phyloP scores from a whole-genome alignment of 805 yeast species.

The Schwanniomyces pseudopolymorphus region DNA sequence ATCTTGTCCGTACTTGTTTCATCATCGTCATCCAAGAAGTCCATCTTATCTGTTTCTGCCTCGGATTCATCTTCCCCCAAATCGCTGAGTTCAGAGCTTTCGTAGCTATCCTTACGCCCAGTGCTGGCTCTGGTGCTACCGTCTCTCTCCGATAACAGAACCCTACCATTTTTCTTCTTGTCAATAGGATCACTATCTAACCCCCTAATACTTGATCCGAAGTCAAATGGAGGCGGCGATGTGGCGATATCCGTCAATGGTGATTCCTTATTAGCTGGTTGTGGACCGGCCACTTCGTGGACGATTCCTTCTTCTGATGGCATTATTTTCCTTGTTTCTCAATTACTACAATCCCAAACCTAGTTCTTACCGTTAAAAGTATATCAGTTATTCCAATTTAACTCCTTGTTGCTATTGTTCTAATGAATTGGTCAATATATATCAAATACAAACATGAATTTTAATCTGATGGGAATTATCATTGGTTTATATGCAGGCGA shows the following conservation, averaged over 20 bases:
- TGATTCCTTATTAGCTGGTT: slow-evolving; percentile 27
- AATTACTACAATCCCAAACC: background rate
- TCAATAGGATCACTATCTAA: background rate
- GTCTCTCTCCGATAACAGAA: background rate
- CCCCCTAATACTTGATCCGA: slow-evolving; percentile 12
- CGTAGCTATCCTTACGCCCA: slow-evolving; percentile 24
- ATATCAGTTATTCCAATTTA: background rate
- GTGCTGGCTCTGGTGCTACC: background rate
- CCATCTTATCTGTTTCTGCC: slow-evolving; percentile 91
- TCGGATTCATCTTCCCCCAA: slow-evolving; percentile 68
- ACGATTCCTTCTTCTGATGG: slow-evolving; percentile 2
- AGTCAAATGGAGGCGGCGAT: slow-evolving; percentile 39
- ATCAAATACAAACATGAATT: background rate
- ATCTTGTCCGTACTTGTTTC: slow-evolving; percentile 18
- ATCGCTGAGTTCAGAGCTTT: slow-evolving; percentile 48
- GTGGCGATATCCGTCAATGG: slow-evolving; percentile 43
- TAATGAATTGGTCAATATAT: background rate
- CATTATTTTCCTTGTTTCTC: background rate
- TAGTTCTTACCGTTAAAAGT: background rate
- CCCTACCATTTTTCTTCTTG: background rate
- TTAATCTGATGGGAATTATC: background rate
- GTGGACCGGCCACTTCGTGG: slow-evolving; percentile 5
- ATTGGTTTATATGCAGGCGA: background rate
- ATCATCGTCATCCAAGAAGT: slow-evolving; percentile 39
- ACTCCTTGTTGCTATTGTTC: background rate